Percentiles rank a stretch among this genome's conserved stretches.
Conservation (phyloP, 1,284 basidiomycete species). For the Stygiomarasmius scandens region DNA sequence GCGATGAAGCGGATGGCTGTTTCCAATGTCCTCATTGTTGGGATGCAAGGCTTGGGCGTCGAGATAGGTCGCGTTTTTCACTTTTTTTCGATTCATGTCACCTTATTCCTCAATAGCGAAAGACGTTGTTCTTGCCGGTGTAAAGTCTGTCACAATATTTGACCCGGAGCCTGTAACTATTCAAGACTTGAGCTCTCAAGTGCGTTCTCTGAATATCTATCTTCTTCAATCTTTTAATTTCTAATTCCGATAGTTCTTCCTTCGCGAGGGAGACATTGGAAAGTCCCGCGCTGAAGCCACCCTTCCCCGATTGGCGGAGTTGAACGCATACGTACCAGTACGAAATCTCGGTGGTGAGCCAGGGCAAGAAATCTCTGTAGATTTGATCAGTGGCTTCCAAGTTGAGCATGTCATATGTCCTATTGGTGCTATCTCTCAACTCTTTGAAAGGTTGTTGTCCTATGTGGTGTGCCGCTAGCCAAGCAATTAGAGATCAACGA, state of each 20-base stretch:
- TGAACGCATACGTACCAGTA: slow-evolving; percentile 97
- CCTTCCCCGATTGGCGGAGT: slow-evolving; percentile 88
- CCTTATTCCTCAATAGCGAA: slow-evolving; percentile 67
- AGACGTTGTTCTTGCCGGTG: slow-evolving; percentile 94
- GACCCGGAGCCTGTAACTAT: slow-evolving; percentile 89
- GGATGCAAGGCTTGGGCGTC: slow-evolving; percentile 91
- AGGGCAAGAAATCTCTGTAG: slow-evolving; percentile 76
- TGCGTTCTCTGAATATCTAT: slow-evolving; percentile 33
- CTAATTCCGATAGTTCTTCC: slow-evolving; percentile 76
- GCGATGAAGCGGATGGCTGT: slow-evolving; percentile 99
- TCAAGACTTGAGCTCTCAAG: slow-evolving; percentile 93
- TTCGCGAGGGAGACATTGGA: slow-evolving; percentile 87
- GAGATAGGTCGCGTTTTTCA: slow-evolving; percentile 79
- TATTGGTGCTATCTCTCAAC: slow-evolving; percentile 12
- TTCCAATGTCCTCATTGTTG: slow-evolving; percentile 95
- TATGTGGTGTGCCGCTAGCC: slow-evolving; percentile 76
- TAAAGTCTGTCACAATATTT: slow-evolving; percentile 96
- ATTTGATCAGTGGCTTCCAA: slow-evolving; percentile 87
- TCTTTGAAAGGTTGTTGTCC: slow-evolving; percentile 77
- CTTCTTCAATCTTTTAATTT: slow-evolving; percentile 11
- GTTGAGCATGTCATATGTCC: slow-evolving; percentile 45
- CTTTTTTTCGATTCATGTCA: slow-evolving; percentile 2
- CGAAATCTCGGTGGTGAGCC: slow-evolving; percentile 72
- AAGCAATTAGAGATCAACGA: slow-evolving; percentile 96
- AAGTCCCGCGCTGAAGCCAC: slow-evolving; percentile 87